phyloP scores from a whole-genome alignment of 768 basidiomycete genomes.

The Trametes coccinea region DNA sequence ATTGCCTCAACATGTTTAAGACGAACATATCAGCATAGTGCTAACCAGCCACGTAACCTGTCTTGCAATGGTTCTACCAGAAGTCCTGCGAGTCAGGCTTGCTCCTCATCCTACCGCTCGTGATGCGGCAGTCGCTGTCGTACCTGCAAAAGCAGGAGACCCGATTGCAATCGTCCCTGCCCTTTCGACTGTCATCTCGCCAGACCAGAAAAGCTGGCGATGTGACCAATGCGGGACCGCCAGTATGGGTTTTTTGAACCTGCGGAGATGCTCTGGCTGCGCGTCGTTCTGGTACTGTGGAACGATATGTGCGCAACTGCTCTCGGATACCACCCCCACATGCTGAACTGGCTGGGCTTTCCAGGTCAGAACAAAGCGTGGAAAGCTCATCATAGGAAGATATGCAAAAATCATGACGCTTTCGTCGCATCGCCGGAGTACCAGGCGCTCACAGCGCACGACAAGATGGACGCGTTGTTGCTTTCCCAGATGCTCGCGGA shows the following conservation, averaged over 20 bases:
- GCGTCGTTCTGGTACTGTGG: slow-evolving; percentile 75
- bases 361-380: slow-evolving; percentile 72
- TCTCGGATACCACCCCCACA: neutral
- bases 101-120: slow-evolving; percentile 50
- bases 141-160: slow-evolving; percentile 45
- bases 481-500: slow-evolving; percentile 60
- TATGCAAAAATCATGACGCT: slow-evolving; percentile 61
- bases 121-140: slow-evolving; percentile 48
- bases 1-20: no score
- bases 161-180: slow-evolving; percentile 47
- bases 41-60: no score
- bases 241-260: slow-evolving; percentile 30
- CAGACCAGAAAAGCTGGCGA: slow-evolving; percentile 57
- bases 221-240: slow-evolving; percentile 65
- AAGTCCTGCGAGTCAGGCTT: slow-evolving; percentile 32
- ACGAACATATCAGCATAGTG: no score
- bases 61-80: no score
- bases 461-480: slow-evolving; percentile 61
- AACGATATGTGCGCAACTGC: slow-evolving; percentile 49
- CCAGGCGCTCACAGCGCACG: slow-evolving; percentile 50
- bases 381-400: slow-evolving; percentile 60
- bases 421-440: slow-evolving; percentile 49
- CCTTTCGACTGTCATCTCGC: slow-evolving; percentile 51
- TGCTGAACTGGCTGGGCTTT: slow-evolving; percentile 10
- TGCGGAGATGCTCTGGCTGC: slow-evolving; percentile 67